Percentiles rank a stretch among this genome's conserved stretches.
phyloP scores from a whole-genome alignment of 1,139 yeast genomes.

The Scheffersomyces parashehatae region DNA sequence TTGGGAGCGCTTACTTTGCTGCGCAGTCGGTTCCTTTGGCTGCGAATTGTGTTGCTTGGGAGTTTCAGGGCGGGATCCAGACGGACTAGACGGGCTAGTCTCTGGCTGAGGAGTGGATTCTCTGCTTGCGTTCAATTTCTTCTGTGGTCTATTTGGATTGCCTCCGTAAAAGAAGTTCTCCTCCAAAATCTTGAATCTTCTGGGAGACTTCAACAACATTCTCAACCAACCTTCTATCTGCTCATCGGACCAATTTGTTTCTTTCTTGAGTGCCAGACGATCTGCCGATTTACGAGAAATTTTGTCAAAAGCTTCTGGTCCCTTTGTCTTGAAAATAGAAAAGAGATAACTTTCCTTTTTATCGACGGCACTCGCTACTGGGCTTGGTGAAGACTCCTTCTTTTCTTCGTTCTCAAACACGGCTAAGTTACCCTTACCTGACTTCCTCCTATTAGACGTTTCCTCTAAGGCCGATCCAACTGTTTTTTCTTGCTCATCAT shows the following conservation, averaged over 20 bases:
- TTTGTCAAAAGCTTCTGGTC: conserved; percentile 49
- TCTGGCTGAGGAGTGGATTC: not conserved
- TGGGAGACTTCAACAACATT: conserved; percentile 67
- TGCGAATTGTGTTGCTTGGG: conserved; percentile 1
- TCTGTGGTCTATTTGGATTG: conserved; percentile 21
- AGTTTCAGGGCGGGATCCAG: not conserved
- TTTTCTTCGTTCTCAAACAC: conserved; percentile 19
- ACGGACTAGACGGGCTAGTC: not conserved
- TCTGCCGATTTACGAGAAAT: conserved; percentile 49
- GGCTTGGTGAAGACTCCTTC: conserved; percentile 5
- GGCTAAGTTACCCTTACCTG: conserved; percentile 8
- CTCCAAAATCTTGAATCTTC: conserved; percentile 59
- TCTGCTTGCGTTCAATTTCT: conserved; percentile 2
- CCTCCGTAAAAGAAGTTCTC: conserved; percentile 58
- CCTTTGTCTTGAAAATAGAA: conserved; percentile 54
- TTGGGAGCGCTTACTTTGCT: not conserved
- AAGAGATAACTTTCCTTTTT: conserved; percentile 56
- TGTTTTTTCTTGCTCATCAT: conserved; percentile 66
- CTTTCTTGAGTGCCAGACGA: conserved; percentile 53
- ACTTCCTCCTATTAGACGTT: conserved; percentile 8
- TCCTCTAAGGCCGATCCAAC: conserved; percentile 30
- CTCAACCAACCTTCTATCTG: conserved; percentile 93
- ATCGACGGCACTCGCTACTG: conserved; percentile 10
- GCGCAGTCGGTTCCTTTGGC: not conserved
- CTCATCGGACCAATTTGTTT: conserved; percentile 77